These are phyloP conservation scores for Kodamaea sp. DNA, from an alignment of 1,139 yeast species.

Conservation along the genomic window DNA sequence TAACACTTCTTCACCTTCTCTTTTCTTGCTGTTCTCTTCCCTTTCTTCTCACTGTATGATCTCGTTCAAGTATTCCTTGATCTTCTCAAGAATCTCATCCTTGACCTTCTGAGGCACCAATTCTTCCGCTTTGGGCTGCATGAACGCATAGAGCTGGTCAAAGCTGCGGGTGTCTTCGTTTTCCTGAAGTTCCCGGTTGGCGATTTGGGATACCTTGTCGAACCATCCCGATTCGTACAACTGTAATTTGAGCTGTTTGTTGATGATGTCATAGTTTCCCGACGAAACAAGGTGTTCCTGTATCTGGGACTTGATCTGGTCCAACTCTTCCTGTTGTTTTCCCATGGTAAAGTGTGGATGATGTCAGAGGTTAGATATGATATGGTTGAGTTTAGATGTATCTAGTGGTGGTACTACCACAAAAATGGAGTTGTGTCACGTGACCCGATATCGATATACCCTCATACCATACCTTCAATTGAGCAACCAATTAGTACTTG, in stretches of 20 bases:
- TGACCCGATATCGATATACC: too few relatives aligned
- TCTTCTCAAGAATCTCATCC: conserved; percentile 56
- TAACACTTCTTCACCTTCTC: too few relatives aligned
- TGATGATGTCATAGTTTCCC: conserved; percentile 77
- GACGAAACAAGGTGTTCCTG: conserved; percentile 71
- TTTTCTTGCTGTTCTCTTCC: too few relatives aligned
- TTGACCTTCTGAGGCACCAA: conserved; percentile 70
- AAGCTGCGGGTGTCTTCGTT: conserved; percentile 47
- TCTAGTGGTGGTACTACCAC: too few relatives aligned
- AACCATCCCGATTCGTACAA: conserved; percentile 85
- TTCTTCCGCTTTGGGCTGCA: conserved; percentile 68
- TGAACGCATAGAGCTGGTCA: conserved; percentile 49
- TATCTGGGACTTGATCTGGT: conserved; percentile 61
- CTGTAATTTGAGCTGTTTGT: conserved; percentile 59
- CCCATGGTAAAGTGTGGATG: conserved; percentile 29
- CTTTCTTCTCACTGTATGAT: conserved; percentile 32
- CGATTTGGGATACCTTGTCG: conserved; percentile 66
- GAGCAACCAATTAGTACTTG: too few relatives aligned
- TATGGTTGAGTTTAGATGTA: too few relatives aligned
- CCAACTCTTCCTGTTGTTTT: conserved; percentile 41
- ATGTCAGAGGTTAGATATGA: too few relatives aligned
- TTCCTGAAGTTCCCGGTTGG: conserved; percentile 40
- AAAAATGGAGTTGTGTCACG: too few relatives aligned
- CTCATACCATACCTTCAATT: too few relatives aligned
- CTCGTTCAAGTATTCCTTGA: conserved; percentile 62